Evolutionary conservation across 176 grass and related monocot species (phyloP), one percentile per base, ranked within the genome.

Genomic region (Elymus sibiricus): DNA sequence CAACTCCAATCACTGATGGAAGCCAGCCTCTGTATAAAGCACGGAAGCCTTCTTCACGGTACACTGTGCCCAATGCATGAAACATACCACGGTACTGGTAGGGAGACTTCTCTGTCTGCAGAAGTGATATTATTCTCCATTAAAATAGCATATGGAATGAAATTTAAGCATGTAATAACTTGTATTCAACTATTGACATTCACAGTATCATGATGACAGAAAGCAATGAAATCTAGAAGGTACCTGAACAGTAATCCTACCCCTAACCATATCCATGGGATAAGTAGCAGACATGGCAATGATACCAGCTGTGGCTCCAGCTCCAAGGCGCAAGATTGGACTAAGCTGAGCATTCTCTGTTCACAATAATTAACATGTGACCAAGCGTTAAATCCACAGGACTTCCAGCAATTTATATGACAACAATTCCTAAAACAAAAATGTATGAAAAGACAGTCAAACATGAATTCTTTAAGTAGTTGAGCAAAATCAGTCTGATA

Each of bases 211-310:
- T 67, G 29, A 21, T 31, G 11, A 14, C 17, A 38, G 24, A 65
- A 85, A 51, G 17, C 47, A 75, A 76, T 25, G 40, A 80, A 78
- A 60, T 53, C 32, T 2, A 88, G 38, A 35, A 31, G 37, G 22
- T 80, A 98, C 97, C 97, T 99, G 97, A 73, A 99, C 97, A 17
- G 97, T 99, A 76, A 99, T 99, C 86, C 97, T 88, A 64, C 97
- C 97, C 64, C 97, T 93, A 82, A 99, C 97, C 97, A 99, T 99
- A 86, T 99, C 97, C 97, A 99, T 99, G 1, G 97, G 97, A 85
- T 99, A 99, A 77, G 97, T 99, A 69, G 94, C 92, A 89, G 97
- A 99, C 97, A 99, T 99, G 82, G 97, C 97, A 82, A 99, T 99
- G 24, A 99, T 99, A 85, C 94, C 97, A 81, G 97, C 97, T 90